phyloP scores from a whole-genome alignment of 768 basidiomycete species.

The Suillus placidus region DNA sequence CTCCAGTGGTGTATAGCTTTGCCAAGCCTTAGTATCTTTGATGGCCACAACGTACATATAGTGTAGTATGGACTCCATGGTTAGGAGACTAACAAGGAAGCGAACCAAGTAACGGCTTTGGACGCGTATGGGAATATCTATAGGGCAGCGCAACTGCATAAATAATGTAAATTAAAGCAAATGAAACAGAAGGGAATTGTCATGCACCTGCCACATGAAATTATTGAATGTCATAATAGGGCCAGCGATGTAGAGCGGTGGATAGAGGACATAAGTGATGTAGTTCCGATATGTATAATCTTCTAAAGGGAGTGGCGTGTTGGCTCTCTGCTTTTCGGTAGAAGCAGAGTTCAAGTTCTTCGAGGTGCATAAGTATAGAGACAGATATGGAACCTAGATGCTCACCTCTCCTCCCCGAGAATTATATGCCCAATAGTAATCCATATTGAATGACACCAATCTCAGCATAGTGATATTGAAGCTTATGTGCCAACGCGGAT shows the following conservation, averaged over 20 bases:
- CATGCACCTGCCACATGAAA: conserved; percentile 86
- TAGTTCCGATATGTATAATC: conserved; percentile 75
- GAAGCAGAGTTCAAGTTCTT: conserved; percentile 34
- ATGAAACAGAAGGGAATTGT: not conserved
- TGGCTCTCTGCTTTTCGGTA: conserved; percentile 63
- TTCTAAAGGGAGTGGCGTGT: conserved; percentile 53
- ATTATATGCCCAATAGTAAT: conserved; percentile 82
- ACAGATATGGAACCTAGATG: conserved; percentile 5
- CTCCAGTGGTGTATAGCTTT: conserved; percentile 73
- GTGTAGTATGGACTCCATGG: conserved; percentile 91
- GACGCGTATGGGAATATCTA: conserved; percentile 41
- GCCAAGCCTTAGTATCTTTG: conserved; percentile 87
- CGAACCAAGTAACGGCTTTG: conserved; percentile 65
- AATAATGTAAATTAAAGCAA: conserved; percentile 5
- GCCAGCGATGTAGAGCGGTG: conserved; percentile 93
- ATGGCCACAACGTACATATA: conserved; percentile 97
- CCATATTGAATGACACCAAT: conserved; percentile 90
- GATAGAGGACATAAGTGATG: conserved; percentile 84
- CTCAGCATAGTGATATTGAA: conserved; percentile 98
- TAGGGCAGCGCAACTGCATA: conserved; percentile 62
- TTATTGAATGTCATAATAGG: conserved; percentile 97
- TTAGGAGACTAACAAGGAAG: conserved; percentile 70
- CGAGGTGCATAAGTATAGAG: conserved; percentile 13
- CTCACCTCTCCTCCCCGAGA: conserved; percentile 47
- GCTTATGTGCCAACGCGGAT: conserved; percentile 89